Evolutionary conservation across 345 rosid species (phyloP), one percentile per base, ranked within the genome.

Genomic region (Nephelium lappaceum): DNA sequence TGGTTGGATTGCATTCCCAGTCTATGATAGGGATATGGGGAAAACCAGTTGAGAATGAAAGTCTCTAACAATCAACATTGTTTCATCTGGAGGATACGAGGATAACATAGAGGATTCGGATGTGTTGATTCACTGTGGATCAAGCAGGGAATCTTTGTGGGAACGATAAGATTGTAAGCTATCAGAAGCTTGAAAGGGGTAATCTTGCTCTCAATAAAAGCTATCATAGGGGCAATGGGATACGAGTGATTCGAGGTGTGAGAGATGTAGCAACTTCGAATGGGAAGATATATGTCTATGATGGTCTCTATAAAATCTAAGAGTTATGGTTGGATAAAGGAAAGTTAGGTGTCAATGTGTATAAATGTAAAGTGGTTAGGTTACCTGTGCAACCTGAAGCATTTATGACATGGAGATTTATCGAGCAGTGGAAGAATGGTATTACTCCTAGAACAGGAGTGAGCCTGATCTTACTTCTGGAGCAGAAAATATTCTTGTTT

Each of bases 131-230:
- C 93, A 96, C 74, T 88, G 88, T 58, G 98, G 99, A 64, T 27
- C 97, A 91, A 6, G 99, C 98, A 16, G 97, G 99, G 49, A 73
- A n/a, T n/a, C 88, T 85, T 58, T 87, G 85, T 80, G 77, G 61
- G 77, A 84, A 81, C 76, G 90, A 88, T 77, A 89, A 87, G 79
- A 88, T 86, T 73, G 80, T 91, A 8, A 83, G 89, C 24, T 91
- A 94, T 85, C 98, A 96, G 86, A 90, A 96, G 84, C 88, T 96
- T 3, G 97, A 89, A 79, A 87, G 97, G 80, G 98, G 99, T 68
- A 96, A 96, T 84, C 94, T 96, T 76, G 99, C 98, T 8, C 78
- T 96, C 80, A 97, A 94, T 86, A 91, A 87, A 81, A 94, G 98
- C 78, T 85, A 89, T 88, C 93, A 79, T 61, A 85, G 88, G 63